Evolutionary conservation across 1,284 basidiomycete species (phyloP), one percentile per base, ranked within the genome.

Genomic region (Ganoderma lingzhi): DNA sequence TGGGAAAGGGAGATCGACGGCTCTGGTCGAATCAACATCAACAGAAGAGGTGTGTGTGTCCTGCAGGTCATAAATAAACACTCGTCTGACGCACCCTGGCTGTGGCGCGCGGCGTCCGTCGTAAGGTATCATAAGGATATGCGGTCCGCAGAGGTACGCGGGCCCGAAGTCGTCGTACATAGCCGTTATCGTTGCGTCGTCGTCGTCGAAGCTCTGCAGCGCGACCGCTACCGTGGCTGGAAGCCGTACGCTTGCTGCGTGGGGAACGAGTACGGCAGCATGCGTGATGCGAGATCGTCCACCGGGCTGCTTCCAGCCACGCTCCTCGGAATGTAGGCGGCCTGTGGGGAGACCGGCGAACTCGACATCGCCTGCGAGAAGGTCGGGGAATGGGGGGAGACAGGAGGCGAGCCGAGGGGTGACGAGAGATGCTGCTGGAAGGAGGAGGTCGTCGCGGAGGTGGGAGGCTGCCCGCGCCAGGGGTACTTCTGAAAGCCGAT

Each of bases 401-500:
- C 72, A 28, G 70, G 72, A 37, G 73, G 74, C 14, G 62, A 63
- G 10, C 59, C 59, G 28, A 61, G 41, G 53, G 72, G 73, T 30
- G 76, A 74, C 37, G 73, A 69, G 65, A 73, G 73, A n/a, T 51
- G 48, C 70, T 78, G 75, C 69, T 74, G 71, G 73, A 81, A 69
- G 41, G 64, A 53, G 19, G 73, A 45, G 70, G 81, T 65, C 53
- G 63, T 62, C 42, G 73, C 41, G 14, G 65, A 44, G 45, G 73
- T 64, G 41, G 66, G 60, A n/a, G 68, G 45, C 37, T 53, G 51
- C 48, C 70, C 66, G 53, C 71, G 71, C 70, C 74, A 72, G 32
- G 77, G 71, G 77, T 84, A 85, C 80, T 83, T 86, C 79, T 87
- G 86, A 77, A 86, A 86, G 55, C 84, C 85, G 70, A 87, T 71